Base-by-base conservation (phyloP, 2,329 filamentous ascomycete species). In the Plenodomus biglobosus region DNA sequence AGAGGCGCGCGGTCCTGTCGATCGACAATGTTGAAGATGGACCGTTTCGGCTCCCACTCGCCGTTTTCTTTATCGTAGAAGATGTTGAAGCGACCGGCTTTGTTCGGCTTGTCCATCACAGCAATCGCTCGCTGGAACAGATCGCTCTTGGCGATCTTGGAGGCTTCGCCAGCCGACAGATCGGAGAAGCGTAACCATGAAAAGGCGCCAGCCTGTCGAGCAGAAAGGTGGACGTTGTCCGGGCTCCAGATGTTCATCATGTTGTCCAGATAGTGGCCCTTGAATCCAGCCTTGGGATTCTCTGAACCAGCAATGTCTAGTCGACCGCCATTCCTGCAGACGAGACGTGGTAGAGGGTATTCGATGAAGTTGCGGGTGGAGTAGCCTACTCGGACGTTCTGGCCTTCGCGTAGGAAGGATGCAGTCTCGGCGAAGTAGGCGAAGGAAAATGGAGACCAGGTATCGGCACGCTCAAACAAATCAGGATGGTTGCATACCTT, bases 401-500 rank as follows among this genome's bases (percentile, higher is more conserved):
- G 82, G 7, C 92, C 92, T 71, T 99, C 94, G 18, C 94, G 88
- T 59, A 96, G 79, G 71, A 99, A 97, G 0, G 92, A 96, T 0
- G 90, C 92, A 0, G 92, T 96, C 76, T 99, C 94, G 13, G 92
- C 94, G 73, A 92, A 99, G 69, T 87, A 84, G n/a, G 85, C 84
- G 61, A 87, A 85, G 1, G 90, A 87, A 63, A 92, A 86, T 0
- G 94, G 90, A 8, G 92, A 96, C 19, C 83, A 86, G 8, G 90
- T 95, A 52, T 97, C 92, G 8, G 92, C 92, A 38, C 94, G 87
- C 73, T 99, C 92, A 61, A 99, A 99, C 27, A 99, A 75, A 74
- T 99, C 94, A 0, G 94, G 94, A 69, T 99, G 94, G 68, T 99
- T 99, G 77, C 94, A 99, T 48, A 99, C 94, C 76, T 99, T 99